Evolutionary conservation across 306 rosid species (phyloP), one percentile per base, ranked within the genome.

Genomic region (Pterocarpus macrocarpus): DNA sequence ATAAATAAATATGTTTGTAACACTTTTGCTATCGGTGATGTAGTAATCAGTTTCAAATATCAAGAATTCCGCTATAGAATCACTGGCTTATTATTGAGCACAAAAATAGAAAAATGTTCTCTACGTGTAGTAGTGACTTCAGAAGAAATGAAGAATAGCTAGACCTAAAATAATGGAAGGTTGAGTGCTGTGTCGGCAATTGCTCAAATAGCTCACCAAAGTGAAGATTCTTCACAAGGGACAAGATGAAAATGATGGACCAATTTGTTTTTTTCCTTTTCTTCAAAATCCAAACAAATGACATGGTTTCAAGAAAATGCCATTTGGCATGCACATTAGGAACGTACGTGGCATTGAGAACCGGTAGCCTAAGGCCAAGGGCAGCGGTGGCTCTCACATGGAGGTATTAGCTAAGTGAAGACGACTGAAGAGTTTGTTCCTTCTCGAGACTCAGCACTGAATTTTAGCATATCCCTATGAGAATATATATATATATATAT

Each of bases 311-410:
- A 43, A 16, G 55, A 17, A 67, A 68, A 44, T 35, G 47, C 12
- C 64, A 35, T 30, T 55, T 53, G 76, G 47, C 35, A 53, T 2
- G 64, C 34, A 69, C 58, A 13, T 11, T 45, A 45, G 58, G 6
- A 69, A 53, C 76, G 50, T 52, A 36, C 63, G 35, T 34, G 63
- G 64, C 64, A 35, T 34, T 71, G 16, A 52, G 33, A 30, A 55
- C 47, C 22, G 0, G 28, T 22, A 66, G 71, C 71, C 22, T 11
- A 28, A 69, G 32, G n/a, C 73, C 56, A 63, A 30, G 28, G 17
- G 9, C 22, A 44, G 33, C 15, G 58, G 58, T 11, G 69, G 28
- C 47, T 64, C 43, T 64, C 49, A 64, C 49, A 38, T 64, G 44
- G 4, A 63, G 8, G 10, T 33, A 13, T 22, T 2, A 12, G 17